These are phyloP conservation scores for Colletotrichum gloeosporioides DNA, from an alignment of 2,329 filamentous ascomycete genomes.

Conservation along the genomic window DNA sequence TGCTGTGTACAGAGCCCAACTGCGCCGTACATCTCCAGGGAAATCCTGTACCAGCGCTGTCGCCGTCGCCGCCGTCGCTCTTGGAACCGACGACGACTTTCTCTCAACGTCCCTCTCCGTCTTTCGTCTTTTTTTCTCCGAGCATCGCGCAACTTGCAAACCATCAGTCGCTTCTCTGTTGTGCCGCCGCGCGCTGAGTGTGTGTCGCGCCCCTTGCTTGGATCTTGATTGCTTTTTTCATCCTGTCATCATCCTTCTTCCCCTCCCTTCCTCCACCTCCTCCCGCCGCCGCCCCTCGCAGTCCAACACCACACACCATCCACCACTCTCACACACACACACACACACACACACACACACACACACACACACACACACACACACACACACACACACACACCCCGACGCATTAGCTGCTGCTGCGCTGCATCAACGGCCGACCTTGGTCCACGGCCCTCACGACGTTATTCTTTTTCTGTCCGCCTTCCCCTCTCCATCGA, in stretches of 20 bases:
- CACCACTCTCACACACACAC: neutral
- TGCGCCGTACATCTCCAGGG: neutral
- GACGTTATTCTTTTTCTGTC: neutral
- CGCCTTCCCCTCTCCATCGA: neutral
- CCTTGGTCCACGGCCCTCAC: neutral
- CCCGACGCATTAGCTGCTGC: neutral
- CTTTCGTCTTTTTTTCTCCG: neutral
- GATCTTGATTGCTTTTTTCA: neutral
- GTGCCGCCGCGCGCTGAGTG: neutral
- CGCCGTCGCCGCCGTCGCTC: neutral
- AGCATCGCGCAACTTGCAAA: neutral
- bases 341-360: neutral
- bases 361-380: neutral
- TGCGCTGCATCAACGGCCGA: neutral
- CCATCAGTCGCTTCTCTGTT: neutral
- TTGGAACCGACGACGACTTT: neutral
- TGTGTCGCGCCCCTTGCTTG: neutral
- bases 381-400: neutral
- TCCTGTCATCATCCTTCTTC: neutral
- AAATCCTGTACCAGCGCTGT: neutral
- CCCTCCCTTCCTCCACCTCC: neutral
- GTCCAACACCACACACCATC: neutral
- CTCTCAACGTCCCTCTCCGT: neutral
- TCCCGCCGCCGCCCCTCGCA: neutral
- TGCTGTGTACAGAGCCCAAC: neutral